phyloP scores from a whole-genome alignment of 805 yeast species.

The Candida tibetensis region DNA sequence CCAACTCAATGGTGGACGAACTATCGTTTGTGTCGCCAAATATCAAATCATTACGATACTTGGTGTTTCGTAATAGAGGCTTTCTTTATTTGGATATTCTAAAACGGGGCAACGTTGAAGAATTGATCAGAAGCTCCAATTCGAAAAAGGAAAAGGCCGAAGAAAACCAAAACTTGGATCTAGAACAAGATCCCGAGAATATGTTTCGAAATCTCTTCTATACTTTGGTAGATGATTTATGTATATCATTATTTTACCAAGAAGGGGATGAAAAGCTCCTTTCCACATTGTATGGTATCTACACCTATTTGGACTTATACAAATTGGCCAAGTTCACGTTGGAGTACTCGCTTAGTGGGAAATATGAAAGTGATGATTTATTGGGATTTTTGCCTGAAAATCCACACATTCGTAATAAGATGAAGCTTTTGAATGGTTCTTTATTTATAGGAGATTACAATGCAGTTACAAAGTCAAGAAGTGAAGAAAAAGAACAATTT shows the following conservation, averaged over 20 bases:
- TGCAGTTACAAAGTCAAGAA: not conserved
- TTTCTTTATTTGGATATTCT: slow-evolving; percentile 54
- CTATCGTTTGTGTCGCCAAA: slow-evolving; percentile 58
- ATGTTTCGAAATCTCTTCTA: slow-evolving; percentile 35
- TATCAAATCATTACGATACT: slow-evolving; percentile 67
- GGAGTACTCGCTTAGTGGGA: slow-evolving; percentile 55
- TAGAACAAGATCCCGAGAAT: slow-evolving; percentile 18
- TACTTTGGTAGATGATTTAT: slow-evolving; percentile 56
- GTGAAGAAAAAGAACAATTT: slow-evolving; percentile 13
- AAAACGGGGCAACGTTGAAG: slow-evolving; percentile 13
- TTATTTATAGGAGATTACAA: not conserved
- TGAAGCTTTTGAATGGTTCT: slow-evolving; percentile 3
- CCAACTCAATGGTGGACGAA: slow-evolving; percentile 35
- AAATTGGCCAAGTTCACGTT: slow-evolving; percentile 53
- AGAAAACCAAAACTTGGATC: slow-evolving; percentile 9
- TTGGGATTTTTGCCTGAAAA: slow-evolving; percentile 27
- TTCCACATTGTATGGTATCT: slow-evolving; percentile 49
- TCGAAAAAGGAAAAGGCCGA: slow-evolving; percentile 11
- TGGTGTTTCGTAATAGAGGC: slow-evolving; percentile 81
- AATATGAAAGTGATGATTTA: slow-evolving; percentile 40
- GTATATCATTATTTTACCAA: slow-evolving; percentile 61
- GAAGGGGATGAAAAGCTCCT: slow-evolving; percentile 63
- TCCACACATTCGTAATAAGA: not conserved
- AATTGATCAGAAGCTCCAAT: slow-evolving; percentile 6
- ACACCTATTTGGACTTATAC: slow-evolving; percentile 45